Conservation (phyloP, 306 rosid species). For the Malus domestica region DNA sequence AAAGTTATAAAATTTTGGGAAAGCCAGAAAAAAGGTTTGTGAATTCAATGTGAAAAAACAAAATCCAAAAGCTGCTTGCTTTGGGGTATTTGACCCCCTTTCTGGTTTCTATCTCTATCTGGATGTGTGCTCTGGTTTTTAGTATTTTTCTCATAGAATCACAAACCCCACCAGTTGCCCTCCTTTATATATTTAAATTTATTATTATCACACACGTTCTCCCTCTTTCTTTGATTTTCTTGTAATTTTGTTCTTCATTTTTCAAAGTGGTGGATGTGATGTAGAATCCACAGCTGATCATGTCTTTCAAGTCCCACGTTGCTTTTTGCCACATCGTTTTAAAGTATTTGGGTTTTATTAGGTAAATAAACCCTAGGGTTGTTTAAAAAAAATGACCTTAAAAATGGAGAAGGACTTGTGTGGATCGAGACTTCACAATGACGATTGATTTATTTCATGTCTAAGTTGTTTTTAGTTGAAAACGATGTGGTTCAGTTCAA, state of each 20-base stretch:
- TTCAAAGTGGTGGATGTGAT: too few relatives aligned
- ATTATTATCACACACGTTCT: too few relatives aligned
- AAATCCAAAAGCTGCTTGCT: constrained; percentile 15
- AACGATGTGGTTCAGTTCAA: too few relatives aligned
- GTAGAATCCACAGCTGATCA: too few relatives aligned
- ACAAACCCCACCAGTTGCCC: constrained; percentile 20
- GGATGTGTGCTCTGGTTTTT: not conserved
- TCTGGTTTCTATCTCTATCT: constrained; percentile 6
- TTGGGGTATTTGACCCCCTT: constrained; percentile 8
- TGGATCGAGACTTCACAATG: too few relatives aligned
- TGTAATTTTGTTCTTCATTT: too few relatives aligned
- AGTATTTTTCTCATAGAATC: constrained; percentile 1
- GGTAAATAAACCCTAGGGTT: not conserved
- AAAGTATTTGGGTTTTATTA: not conserved
- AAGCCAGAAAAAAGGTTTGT: constrained; percentile 18
- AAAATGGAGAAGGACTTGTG: not conserved
- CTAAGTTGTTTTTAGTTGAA: not conserved
- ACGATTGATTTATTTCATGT: too few relatives aligned
- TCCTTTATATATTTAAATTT: not conserved
- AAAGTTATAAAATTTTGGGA: not conserved
- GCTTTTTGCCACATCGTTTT: too few relatives aligned
- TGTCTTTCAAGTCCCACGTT: too few relatives aligned
- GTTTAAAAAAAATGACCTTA: too few relatives aligned
- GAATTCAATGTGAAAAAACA: constrained; percentile 14
- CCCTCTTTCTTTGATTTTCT: not conserved